Evolutionary conservation across 2,329 filamentous ascomycete genomes (phyloP), one percentile per base, ranked within the genome.

Genomic region (Huntiella moniliformis): DNA sequence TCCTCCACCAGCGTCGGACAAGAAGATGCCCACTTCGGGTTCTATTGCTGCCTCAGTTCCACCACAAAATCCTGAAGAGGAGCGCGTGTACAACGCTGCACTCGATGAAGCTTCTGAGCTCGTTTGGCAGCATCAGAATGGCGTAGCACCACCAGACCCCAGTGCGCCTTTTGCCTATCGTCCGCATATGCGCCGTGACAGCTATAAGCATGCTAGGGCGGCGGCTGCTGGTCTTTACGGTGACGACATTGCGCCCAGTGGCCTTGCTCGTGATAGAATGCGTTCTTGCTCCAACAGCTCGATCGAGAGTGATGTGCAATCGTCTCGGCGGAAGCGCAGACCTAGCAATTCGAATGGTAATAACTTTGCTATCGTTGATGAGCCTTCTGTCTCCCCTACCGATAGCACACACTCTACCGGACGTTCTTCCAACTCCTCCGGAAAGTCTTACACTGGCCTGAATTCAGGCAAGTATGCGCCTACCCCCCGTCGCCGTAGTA

Each of bases 51-150:
- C 48, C 13, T 50, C 48, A 3, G 52, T n/a, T 52, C 55, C 32
- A 46, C 52, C 50, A 5, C 50, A 57, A 36, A 63, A 67, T 22
- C 68, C 75, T 2, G 75, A 79, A 15, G 76, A 79, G 49, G 59
- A 66, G 49, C 72, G 71, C 38, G 58, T 87, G 42, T 80, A 82
- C 57, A 65, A 73, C 10, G 78, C 79, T 36, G 82, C 82, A 28
- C 74, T 83, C 50, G 67, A 84, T 50, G 82, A 88, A 58, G 82
- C 82, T 8, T 77, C 80, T 1, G 80, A 87, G 57, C 67, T 88
- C 39, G 82, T 88, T 38, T 86, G 75, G 71, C 74, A 77, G 55
- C 82, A 88, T 56, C 69, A 79, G 56, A 71, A 84, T 52, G 56
- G 54, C 41, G 60, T 67, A 46, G 63, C 65, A 49, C 59, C 64